Percentiles rank a stretch among this genome's conserved stretches.
Evolutionary conservation across 208 protist species (phyloP).

Genomic region (Leishmania amazonensis): DNA sequence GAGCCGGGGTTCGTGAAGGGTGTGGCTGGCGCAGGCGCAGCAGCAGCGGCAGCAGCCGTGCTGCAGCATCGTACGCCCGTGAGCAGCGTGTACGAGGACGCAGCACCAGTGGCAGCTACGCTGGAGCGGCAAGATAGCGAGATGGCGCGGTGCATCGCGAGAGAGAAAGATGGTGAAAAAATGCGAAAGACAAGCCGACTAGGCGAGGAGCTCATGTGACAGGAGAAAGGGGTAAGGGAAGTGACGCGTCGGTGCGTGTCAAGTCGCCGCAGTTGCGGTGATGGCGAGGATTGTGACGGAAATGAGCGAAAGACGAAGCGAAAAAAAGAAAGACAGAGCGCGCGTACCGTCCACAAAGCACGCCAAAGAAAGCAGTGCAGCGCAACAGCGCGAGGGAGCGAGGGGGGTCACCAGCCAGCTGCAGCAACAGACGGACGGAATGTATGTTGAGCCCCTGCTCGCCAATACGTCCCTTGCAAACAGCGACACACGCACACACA

Average conservation of each 20-base stretch:
- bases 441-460: background rate
- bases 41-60: constrained; percentile 51
- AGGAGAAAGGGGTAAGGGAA: background rate
- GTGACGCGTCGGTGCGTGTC: background rate
- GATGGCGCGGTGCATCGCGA: constrained; percentile 19
- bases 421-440: background rate
- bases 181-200: background rate
- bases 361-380: background rate
- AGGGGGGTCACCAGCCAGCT: background rate
- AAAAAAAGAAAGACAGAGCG: background rate
- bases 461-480: background rate
- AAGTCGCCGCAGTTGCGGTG: background rate
- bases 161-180: background rate
- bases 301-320: background rate
- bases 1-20: constrained; percentile 17
- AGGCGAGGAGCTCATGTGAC: background rate
- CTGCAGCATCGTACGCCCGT: constrained; percentile 45
- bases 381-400: background rate
- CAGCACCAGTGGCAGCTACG: background rate
- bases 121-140: background rate
- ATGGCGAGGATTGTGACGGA: background rate
- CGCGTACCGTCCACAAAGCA: background rate
- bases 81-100: constrained; percentile 3
- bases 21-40: constrained; percentile 27
- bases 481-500: background rate